Evolutionary conservation across 1,284 basidiomycete genomes (phyloP), one percentile per base, ranked within the genome.

Genomic region (Phellopilus nigrolimitatus): DNA sequence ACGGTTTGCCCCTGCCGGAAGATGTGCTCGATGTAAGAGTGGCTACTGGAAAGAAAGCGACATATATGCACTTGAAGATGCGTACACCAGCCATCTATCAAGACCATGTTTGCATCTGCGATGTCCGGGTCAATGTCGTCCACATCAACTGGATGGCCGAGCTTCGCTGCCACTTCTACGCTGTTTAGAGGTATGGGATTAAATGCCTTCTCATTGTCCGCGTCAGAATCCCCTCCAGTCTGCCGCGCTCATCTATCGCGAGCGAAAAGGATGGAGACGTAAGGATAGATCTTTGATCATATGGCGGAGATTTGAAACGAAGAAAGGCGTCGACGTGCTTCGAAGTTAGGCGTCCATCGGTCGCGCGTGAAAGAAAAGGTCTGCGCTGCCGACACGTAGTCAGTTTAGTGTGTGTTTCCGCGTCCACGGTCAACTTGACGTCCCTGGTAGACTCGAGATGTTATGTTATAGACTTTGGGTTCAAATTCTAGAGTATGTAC

Each of bases 51-150:
- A 44, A 5, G 27, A 19, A 17, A n/a, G n/a, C n/a, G n/a, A 15
- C n/a, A 10, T 37, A 47, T 52, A 24, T 17, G 46, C 10, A 47
- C 17, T 17, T 28, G 8, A 40, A 27, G 3, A 42, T 36, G 68
- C 72, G 36, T 59, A 84, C 82, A 60, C 79, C 79, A 81, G 15
- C 80, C 82, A 59, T 77, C 69, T 2, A 82, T 71, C 25, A 81
- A 59, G 3, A 71, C 64, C 69, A 85, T 74, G 61, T 78, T 76
- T 49, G 71, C 68, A 28, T 60, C 62, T 21, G 69, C 64, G 3
- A 73, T 46, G 47, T 80, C 72, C 5, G 64, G 65, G 22, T 74
- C 73, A 34, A 66, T 57, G 41, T 71, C 64, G 17, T 68, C 66
- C 31, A 67, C 58, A 9, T 53, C 52, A 17, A 56, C 22, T 27